Conservation (phyloP, 2,329 filamentous ascomycete species). For the Neoascochyta sp. region DNA sequence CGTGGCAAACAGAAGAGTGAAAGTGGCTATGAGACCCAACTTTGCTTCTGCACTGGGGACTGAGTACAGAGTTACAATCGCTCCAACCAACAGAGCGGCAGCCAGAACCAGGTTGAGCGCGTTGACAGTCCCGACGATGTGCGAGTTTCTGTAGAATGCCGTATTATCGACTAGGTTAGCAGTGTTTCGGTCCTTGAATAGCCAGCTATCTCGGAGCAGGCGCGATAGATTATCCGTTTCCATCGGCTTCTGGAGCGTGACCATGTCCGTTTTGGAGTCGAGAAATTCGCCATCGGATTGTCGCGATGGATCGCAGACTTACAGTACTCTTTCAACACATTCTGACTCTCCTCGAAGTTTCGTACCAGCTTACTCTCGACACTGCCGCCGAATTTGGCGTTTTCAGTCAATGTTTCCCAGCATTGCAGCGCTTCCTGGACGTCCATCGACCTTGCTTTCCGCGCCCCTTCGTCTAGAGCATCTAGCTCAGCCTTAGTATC, state of each 20-base stretch:
- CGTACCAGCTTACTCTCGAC: background rate
- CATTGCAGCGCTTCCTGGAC: conserved; percentile 3
- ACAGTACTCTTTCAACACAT: background rate
- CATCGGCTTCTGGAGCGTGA: background rate
- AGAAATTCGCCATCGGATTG: background rate
- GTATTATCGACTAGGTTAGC: conserved; percentile 6
- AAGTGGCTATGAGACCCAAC: conserved; percentile 17
- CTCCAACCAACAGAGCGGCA: conserved; percentile 18
- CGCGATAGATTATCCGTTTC: conserved; percentile 10
- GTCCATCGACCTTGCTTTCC: background rate
- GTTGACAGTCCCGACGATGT: conserved; percentile 8
- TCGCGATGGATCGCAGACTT: background rate
- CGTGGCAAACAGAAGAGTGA: conserved; percentile 19
- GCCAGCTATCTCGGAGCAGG: conserved; percentile 12
- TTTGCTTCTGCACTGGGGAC: conserved; percentile 10
- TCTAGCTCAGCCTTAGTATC: conserved; percentile 2
- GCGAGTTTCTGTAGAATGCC: conserved; percentile 6
- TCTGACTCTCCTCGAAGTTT: background rate
- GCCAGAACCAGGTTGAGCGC: conserved; percentile 9
- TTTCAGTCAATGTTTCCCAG: conserved; percentile 1
- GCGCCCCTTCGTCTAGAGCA: conserved; percentile 2
- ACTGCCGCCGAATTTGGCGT: background rate
- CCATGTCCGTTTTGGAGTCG: background rate
- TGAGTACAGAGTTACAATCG: conserved; percentile 18
- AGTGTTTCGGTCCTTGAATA: conserved; percentile 2